Conservation (phyloP, 2,329 filamentous ascomycete species). For the Dendryphion nanum region DNA sequence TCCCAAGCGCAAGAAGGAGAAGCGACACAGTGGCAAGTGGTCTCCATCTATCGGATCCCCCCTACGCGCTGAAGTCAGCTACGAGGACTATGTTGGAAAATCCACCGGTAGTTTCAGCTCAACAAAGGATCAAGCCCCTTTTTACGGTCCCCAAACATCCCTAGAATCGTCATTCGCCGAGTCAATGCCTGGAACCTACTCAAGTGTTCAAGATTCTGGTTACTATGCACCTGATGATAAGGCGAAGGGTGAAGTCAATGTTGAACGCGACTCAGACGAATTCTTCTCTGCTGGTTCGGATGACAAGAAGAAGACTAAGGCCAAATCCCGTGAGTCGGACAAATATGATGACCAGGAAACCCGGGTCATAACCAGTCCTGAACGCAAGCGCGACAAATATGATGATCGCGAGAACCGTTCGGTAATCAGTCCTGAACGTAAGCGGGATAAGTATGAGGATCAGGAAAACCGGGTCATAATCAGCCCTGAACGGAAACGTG, state of each 20-base stretch:
- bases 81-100: slow-evolving; percentile 43
- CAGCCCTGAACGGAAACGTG: slow-evolving; percentile 18
- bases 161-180: slow-evolving; percentile 11
- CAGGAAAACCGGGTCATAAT: slow-evolving; percentile 20
- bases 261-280: slow-evolving; percentile 31
- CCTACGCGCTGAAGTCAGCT: slow-evolving; percentile 44
- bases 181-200: slow-evolving; percentile 6
- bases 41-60: slow-evolving; percentile 45
- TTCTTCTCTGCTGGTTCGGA: slow-evolving; percentile 35
- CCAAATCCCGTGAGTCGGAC: slow-evolving; percentile 7
- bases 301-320: slow-evolving; percentile 24
- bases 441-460: slow-evolving; percentile 2
- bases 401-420: too few relatives aligned
- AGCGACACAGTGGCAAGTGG: slow-evolving; percentile 42
- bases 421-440: neutral
- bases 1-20: slow-evolving; percentile 51
- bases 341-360: too few relatives aligned
- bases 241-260: slow-evolving; percentile 8
- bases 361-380: neutral
- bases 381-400: neutral
- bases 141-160: neutral
- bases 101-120: neutral
- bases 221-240: slow-evolving; percentile 34
- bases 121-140: slow-evolving; percentile 13
- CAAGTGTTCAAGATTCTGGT: slow-evolving; percentile 27